Percentiles rank a stretch among this genome's conserved stretches.
Conservation (phyloP, 1,139 yeast genomes). For the Debaryomyces coudertii region DNA sequence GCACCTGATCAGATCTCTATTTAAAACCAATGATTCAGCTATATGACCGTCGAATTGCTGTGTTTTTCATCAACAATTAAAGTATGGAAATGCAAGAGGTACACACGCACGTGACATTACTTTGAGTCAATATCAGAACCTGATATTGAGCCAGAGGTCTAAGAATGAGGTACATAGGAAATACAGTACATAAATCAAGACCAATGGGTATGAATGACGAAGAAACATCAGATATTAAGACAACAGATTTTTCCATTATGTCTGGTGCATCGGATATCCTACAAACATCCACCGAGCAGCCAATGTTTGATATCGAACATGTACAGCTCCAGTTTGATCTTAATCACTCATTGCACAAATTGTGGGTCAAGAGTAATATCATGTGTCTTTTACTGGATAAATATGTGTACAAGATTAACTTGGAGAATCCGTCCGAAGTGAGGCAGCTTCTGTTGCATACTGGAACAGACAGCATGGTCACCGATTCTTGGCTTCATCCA, state of each 20-base stretch:
- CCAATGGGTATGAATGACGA: conserved; percentile 1
- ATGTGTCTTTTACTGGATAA: conserved; percentile 37
- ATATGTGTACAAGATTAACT: conserved; percentile 35
- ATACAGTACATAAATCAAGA: neutral
- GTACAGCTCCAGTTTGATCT: conserved; percentile 48
- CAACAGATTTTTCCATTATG: neutral
- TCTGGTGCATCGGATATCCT: neutral
- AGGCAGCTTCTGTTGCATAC: conserved; percentile 30
- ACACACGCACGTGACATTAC: too few species aligned
- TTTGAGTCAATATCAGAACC: too few species aligned
- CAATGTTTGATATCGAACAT: conserved; percentile 40
- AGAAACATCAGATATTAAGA: neutral
- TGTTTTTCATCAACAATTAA: too few species aligned
- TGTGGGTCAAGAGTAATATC: conserved; percentile 34
- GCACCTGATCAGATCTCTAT: too few species aligned
- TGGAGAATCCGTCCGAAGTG: conserved; percentile 42
- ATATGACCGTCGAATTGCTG: too few species aligned
- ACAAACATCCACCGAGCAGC: conserved; percentile 13
- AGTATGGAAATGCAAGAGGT: too few species aligned
- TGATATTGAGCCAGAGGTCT: too few species aligned
- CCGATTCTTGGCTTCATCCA: conserved; percentile 44
- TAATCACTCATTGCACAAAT: conserved; percentile 26
- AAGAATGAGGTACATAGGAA: neutral
- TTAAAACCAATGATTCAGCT: too few species aligned
- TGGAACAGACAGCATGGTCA: conserved; percentile 19